These are phyloP conservation scores for Aureobasidium sp. DNA, from an alignment of 2,329 filamentous ascomycete genomes.

Conservation along the genomic window DNA sequence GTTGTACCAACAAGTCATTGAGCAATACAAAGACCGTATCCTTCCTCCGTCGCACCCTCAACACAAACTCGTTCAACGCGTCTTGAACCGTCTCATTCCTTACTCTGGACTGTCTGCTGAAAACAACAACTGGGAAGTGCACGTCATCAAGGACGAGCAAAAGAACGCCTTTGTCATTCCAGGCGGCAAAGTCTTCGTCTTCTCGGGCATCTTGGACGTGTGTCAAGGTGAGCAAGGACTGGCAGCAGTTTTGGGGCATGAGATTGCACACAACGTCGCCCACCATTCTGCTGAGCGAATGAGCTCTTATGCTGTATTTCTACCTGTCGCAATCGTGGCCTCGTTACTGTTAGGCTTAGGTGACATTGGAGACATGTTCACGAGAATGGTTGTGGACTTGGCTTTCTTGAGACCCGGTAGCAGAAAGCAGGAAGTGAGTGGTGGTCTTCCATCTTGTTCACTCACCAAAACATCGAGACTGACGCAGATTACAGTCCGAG, in stretches of 20 bases:
- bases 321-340: slow-evolving; percentile 29
- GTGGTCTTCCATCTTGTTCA: background rate
- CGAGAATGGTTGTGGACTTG: slow-evolving; percentile 48
- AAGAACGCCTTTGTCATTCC: slow-evolving; percentile 74
- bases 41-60: slow-evolving; percentile 55
- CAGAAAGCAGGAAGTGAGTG: slow-evolving; percentile 54
- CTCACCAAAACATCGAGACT: background rate
- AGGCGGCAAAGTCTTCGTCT: slow-evolving; percentile 72
- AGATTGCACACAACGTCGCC: slow-evolving; percentile 70
- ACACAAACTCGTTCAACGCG: slow-evolving; percentile 50
- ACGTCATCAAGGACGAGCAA: slow-evolving; percentile 62
- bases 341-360: slow-evolving; percentile 37
- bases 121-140: slow-evolving; percentile 59
- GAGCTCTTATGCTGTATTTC: slow-evolving; percentile 38
- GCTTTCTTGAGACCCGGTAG: slow-evolving; percentile 63
- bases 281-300: slow-evolving; percentile 61
- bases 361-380: slow-evolving; percentile 27
- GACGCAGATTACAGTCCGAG: slow-evolving; percentile 41
- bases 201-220: slow-evolving; percentile 63
- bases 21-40: slow-evolving; percentile 48
- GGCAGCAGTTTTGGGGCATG: slow-evolving; percentile 70
- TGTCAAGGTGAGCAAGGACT: slow-evolving; percentile 61
- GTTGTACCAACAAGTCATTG: slow-evolving; percentile 52
- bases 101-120: slow-evolving; percentile 52
- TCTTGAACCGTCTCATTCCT: slow-evolving; percentile 61